Evolutionary conservation across 345 rosid species (phyloP), one percentile per base, ranked within the genome.

Genomic region (Rhizophora mangle): DNA sequence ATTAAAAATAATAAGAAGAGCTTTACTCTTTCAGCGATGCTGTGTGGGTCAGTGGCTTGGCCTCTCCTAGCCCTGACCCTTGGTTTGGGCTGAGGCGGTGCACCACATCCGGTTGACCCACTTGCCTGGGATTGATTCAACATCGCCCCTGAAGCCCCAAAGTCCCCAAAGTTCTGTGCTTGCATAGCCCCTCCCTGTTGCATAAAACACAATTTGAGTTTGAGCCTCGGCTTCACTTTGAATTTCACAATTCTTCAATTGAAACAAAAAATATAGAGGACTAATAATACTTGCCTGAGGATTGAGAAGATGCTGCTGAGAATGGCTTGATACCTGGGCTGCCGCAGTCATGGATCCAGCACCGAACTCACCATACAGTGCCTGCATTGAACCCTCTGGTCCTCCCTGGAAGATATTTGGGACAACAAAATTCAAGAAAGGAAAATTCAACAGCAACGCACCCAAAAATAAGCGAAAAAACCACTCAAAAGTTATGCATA

Each of bases 1-100:
- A 43, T 7, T 15, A 52, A 51, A 21, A 34, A 53, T 20, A 27
- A 27, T 3, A 56, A 56, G 6, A 10, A 24, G 27, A 20, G 27
- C 26, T 27, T 24, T 84, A 95, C 99, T 61, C 99, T 72, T 74
- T 95, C 99, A 51, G 99, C 99, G 31, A 95, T 92, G 74, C 99
- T 95, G 67, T 95, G 99, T 36, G 99, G 99, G 69, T 92, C 99
- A 36, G 99, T 95, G 32, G 99, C 99, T 83, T 95, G 99, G 67
- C 99, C 99, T 80, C 99, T 85, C 72, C 98, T 75, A 24, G 99
- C 99, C 76, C 99, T 79, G 19, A 88, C 90, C 66, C 92, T 82
- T 53, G 87, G 98, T 78, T 78, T 90, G 0, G 95, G 95, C 58
- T 88, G 95, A 10, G 81, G 82, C 8, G 92, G 81, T 27, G 86